A percentile compares a stretch with the other conserved stretches of the same genome.
Evolutionary conservation across 225 moss, liverwort and hornwort genomes (phyloP).

Genomic region (Bryoerythrophyllum caledonicum): DNA sequence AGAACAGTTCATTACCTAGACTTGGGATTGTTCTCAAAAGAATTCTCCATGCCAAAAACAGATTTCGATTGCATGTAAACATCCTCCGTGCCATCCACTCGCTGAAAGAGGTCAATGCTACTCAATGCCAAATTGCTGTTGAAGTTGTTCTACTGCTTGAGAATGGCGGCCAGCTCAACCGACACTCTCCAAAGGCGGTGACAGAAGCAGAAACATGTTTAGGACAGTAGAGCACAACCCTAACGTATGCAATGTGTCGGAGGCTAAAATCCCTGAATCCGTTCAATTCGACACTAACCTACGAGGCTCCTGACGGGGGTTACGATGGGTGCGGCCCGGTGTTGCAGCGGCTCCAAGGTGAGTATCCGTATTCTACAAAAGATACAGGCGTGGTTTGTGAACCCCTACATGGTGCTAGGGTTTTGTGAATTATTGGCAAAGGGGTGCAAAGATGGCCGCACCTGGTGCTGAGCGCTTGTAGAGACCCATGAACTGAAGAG

Average conservation of each 20-base stretch:
- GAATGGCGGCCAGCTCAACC: conserved; percentile 55
- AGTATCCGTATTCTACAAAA: conserved; percentile 40
- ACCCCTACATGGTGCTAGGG: not conserved
- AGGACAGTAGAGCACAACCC: conserved; percentile 14
- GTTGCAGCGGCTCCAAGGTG: conserved; percentile 30
- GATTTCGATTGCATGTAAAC: conserved; percentile 37
- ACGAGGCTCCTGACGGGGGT: conserved; percentile 41
- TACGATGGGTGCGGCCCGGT: conserved; percentile 27
- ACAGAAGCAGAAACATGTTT: not conserved
- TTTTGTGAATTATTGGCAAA: not conserved
- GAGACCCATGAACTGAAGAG: conserved; percentile 56
- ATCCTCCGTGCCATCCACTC: conserved; percentile 44
- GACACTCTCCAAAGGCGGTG: conserved; percentile 41
- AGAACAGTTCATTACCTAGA: conserved; percentile 42
- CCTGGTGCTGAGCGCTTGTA: conserved; percentile 41
- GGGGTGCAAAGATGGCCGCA: conserved; percentile 15
- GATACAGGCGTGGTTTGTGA: conserved; percentile 9
- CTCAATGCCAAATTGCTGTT: conserved; percentile 47
- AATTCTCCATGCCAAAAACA: conserved; percentile 31
- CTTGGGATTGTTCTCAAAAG: conserved; percentile 34
- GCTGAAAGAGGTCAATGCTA: conserved; percentile 51
- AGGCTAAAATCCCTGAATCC: not conserved
- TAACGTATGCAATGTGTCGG: conserved; percentile 5
- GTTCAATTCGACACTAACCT: conserved; percentile 39
- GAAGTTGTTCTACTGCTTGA: conserved; percentile 55